Percentiles rank a stretch among this genome's conserved stretches.
Evolutionary conservation across 202 grass and related monocot genomes (phyloP).

Genomic region (Setaria viridis): DNA sequence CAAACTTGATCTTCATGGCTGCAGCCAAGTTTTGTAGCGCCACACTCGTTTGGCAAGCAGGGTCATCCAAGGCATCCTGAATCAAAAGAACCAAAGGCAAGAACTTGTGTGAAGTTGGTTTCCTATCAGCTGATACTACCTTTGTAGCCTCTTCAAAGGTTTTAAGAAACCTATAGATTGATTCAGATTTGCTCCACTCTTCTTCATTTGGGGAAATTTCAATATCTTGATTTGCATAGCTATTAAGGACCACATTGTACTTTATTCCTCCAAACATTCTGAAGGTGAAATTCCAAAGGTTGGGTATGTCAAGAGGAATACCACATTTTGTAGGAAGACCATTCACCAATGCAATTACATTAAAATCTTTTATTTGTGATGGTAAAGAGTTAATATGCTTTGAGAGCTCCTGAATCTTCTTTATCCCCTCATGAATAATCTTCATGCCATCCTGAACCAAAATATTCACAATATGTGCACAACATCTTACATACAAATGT

Average conservation of each 20-base stretch:
- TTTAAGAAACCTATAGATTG: neutral
- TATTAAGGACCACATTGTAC: neutral
- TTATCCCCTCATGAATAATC: too few species aligned
- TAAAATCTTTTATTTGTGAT: too few species aligned
- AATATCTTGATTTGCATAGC: neutral
- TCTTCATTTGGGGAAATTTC: neutral
- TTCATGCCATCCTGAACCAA: too few species aligned
- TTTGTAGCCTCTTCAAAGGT: constrained; percentile 3
- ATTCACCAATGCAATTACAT: too few species aligned
- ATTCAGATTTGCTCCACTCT: neutral
- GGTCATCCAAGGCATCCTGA: neutral
- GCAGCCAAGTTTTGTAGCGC: neutral
- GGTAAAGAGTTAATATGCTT: too few species aligned
- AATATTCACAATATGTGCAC: too few species aligned
- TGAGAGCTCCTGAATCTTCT: too few species aligned
- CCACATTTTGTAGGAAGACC: too few species aligned
- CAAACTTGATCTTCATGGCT: neutral
- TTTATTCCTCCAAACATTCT: too few species aligned
- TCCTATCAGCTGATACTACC: neutral
- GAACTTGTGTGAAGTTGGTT: neutral
- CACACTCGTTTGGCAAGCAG: neutral
- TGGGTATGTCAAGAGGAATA: too few species aligned
- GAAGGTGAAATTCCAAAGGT: too few species aligned
- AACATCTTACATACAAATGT: too few species aligned
- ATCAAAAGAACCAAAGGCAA: neutral